Conservation (phyloP, 1,284 basidiomycete species). For the Ceratobasidium sp. region DNA sequence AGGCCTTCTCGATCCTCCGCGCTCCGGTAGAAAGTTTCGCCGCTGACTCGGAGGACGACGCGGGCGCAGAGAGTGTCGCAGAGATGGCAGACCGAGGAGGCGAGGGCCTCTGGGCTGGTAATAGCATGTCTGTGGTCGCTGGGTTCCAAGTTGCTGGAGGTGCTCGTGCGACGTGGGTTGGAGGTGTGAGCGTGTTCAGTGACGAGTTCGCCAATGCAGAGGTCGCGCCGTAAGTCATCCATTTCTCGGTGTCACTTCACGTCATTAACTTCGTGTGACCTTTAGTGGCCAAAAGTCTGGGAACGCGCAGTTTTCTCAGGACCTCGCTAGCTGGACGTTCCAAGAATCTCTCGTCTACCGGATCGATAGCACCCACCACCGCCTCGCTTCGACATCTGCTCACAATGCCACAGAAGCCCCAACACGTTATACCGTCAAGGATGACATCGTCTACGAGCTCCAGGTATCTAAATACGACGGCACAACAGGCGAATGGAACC, state of each 20-base stretch:
- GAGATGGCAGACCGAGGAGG: constrained; percentile 73
- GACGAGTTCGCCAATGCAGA: constrained; percentile 71
- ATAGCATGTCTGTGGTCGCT: constrained; percentile 75
- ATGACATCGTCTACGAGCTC: constrained; percentile 77
- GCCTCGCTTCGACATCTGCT: constrained; percentile 58
- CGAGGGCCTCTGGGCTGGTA: constrained; percentile 80
- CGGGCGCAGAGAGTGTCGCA: constrained; percentile 62
- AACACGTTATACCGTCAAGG: constrained; percentile 82
- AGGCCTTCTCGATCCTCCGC: constrained; percentile 80
- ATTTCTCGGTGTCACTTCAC: neutral
- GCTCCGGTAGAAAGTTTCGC: constrained; percentile 79
- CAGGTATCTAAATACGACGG: constrained; percentile 72
- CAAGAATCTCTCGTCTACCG: constrained; percentile 84
- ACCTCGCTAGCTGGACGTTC: constrained; percentile 89
- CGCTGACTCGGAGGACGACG: constrained; percentile 59
- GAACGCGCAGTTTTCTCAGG: constrained; percentile 75
- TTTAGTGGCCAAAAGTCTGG: constrained; percentile 67
- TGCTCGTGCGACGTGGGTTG: constrained; percentile 81
- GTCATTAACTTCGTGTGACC: constrained; percentile 21
- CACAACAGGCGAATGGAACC: constrained; percentile 65
- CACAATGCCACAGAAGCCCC: constrained; percentile 48
- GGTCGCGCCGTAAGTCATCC: constrained; percentile 61
- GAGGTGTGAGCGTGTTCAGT: constrained; percentile 79
- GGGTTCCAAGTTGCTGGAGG: constrained; percentile 88
- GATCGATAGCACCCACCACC: constrained; percentile 77